Evolutionary conservation across 495 filamentous ascomycete genomes (phyloP), one percentile per base, ranked within the genome.

Genomic region (Lentithecium fluviatile): DNA sequence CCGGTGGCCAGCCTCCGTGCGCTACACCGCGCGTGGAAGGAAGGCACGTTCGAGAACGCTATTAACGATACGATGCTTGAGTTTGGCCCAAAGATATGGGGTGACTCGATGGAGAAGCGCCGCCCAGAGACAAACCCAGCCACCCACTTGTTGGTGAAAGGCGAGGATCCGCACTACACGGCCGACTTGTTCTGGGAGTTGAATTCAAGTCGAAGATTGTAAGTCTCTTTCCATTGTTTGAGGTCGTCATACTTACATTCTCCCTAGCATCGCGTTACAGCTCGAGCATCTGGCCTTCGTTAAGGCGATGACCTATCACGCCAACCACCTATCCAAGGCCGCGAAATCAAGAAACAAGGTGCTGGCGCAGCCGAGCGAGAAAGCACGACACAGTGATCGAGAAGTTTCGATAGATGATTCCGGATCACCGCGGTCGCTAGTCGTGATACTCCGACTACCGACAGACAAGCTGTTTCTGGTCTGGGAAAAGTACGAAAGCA

Each of bases 261-360:
- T 19, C 19, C 4, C 24, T 47, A 29, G 47, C 32, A 50, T 32
- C 17, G 47, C 23, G 6, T 50, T 50, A 23, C 47, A 50, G 26
- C 26, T 50, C 12, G 47, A 50, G 24, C 24, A 50, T 32, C 47
- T 50, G 11, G 47, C 47, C 12, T 50, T 26, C 24, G 13, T 17
- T 1, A 50, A 50, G 17, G 47, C 24, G 7, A 26, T 32, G 5
- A 5, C 24, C 2, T 32, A 32, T 34, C 19, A 32, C 21, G n/a
- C 11, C 13, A 26, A 32, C 47, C 23, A 50, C 5, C 11, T n/a
- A n/a, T n/a, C n/a, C n/a, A n/a, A n/a, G n/a, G n/a, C n/a, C n/a
- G n/a, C n/a, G n/a, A n/a, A n/a, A n/a, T n/a, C n/a, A n/a, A n/a
- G n/a, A n/a, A n/a, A n/a, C n/a, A n/a, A 43, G 13, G 40, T 4